Evolutionary conservation across 2,329 filamentous ascomycete genomes (phyloP), one percentile per base, ranked within the genome.

Genomic region (Colletotrichum sp.): DNA sequence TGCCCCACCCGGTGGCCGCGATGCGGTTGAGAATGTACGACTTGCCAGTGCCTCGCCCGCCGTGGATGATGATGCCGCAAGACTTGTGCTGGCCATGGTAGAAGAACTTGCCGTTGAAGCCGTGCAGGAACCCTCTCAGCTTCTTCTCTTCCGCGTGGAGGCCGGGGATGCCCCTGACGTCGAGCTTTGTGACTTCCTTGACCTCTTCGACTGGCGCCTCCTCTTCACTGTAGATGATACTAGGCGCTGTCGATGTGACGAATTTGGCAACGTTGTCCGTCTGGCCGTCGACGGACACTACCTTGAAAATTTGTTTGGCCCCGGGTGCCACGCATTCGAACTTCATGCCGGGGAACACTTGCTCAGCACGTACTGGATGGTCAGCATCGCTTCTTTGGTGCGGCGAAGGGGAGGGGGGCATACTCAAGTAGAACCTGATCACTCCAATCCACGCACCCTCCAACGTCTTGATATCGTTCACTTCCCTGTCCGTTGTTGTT

Each of bases 41-140:
- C 85, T 98, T 98, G 28, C 96, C 96, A 0, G 95, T 98, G 13
- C 96, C 96, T 77, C 92, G 91, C 21, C 95, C 93, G 16, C 96
- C 96, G 82, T 98, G 93, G 6, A 98, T 87, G 28, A 97, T 89
- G 43, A 97, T 89, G 0, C 92, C 92, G 68, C 90, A 89, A 1
- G 90, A 86, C 79, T 81, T 83, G 34, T 81, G 78, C 78, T 85
- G 80, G 72, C 80, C 74, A 71, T 81, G 75, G 59, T 81, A 66
- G 74, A 80, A 79, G 48, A 83, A 83, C 2, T 80, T 80, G 1
- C 83, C 81, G 61, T 87, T 88, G 79, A 94, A 93, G 74, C 88
- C 87, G 28, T 83, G 82, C 28, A 98, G 88, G 67, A 93, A 92
- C 48, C 87, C 83, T 82, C 98, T 96, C 77, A 98, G 89, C 68